Evolutionary conservation across 2,329 filamentous ascomycete species (phyloP), one percentile per base, ranked within the genome.

Genomic region (Penicillium sp.): DNA sequence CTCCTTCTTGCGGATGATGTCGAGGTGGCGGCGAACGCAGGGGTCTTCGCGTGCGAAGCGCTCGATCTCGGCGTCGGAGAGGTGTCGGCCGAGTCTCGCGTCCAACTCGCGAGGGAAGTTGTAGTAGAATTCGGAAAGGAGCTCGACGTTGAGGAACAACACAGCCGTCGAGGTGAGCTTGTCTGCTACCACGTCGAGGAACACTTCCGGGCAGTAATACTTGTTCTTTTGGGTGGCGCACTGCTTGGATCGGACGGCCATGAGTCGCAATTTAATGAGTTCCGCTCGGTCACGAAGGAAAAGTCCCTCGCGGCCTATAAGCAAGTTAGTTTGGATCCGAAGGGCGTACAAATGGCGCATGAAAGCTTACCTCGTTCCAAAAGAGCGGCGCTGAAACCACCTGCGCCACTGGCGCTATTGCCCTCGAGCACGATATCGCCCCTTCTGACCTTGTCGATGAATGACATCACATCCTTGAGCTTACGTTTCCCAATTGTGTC

Each of bases 51-150:
- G 85, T 3, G 94, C 94, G 63, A 99, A 96, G 24, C 83, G 83
- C 68, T 99, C 92, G 5, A 97, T 83, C 64, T 97, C 87, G 5
- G 85, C 84, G 49, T 88, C 84, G 30, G 84, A 83, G 54, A 96
- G 79, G 63, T 90, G 87, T 24, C 90, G 84, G 41, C 92, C 90
- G 10, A 99, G 85, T 30, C 92, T 84, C 53, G 87, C 77, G 70
- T 99, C 94, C 11, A 99, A 82, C 69, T 96, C 91, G 35, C 94
- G 84, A 0, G 94, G 94, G 73, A 99, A 99, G 68, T 94, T 91
- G 75, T 96, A 96, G 76, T 96, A 96, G 70, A 97, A 99, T 67
- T 99, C 95, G 2, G 89, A 92, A 16, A 99, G 82, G 18, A 99
- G 81, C 75, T 99, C 95, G 10, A 97, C 94, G 66, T 99, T 96